Conservation (phyloP, 75 land plant genomes). For the Gnetum montanum region DNA sequence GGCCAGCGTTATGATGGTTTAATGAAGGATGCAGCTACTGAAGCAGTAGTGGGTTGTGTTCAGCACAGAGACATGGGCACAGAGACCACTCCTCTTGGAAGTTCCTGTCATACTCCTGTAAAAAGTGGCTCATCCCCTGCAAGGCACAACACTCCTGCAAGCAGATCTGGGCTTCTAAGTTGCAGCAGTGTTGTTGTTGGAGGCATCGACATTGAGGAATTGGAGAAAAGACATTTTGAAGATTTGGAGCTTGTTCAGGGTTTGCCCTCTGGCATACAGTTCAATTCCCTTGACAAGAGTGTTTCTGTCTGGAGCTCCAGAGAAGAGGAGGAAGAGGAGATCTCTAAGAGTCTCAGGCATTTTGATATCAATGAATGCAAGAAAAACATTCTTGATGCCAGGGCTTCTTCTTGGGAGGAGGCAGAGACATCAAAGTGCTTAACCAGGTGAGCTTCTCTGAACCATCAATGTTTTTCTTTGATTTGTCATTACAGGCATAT, state of each 20-base stretch:
- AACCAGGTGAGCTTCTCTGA: constrained; percentile 44
- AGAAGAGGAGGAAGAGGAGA: constrained; percentile 86
- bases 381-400: constrained; percentile 46
- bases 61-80: constrained; percentile 70
- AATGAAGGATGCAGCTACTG: constrained; percentile 30
- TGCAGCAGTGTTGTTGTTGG: no score
- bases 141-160: constrained; percentile 57
- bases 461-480: neutral
- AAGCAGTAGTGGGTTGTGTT: constrained; percentile 15
- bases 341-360: constrained; percentile 69
- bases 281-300: constrained; percentile 21
- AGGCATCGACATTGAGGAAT: constrained; percentile 35
- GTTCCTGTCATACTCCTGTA: constrained; percentile 56
- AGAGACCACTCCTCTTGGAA: constrained; percentile 75
- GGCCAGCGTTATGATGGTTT: constrained; percentile 29
- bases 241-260: constrained; percentile 46
- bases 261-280: constrained; percentile 21
- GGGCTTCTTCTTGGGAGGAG: constrained; percentile 74
- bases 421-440: constrained; percentile 65
- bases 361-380: constrained; percentile 42
- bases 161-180: constrained; percentile 40
- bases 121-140: constrained; percentile 45
- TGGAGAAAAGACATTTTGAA: constrained; percentile 64
- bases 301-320: constrained; percentile 73
- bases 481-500: neutral